These are phyloP conservation scores for Alternaria sp. DNA, from an alignment of 2,329 filamentous ascomycete genomes.

Conservation along the genomic window DNA sequence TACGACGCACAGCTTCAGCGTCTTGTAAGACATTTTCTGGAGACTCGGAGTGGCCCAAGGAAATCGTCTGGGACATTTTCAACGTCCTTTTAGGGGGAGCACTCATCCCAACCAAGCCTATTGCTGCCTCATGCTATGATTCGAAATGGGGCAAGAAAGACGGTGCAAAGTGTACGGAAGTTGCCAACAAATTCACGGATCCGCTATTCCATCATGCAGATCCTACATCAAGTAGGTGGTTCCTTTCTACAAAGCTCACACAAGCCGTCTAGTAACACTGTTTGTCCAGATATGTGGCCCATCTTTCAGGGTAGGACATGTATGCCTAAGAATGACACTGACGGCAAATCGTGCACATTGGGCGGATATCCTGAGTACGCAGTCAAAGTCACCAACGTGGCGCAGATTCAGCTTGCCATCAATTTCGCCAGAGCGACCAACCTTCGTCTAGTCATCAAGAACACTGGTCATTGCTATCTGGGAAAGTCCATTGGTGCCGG, in stretches of 20 bases:
- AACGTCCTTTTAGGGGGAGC: slow-evolving; percentile 22
- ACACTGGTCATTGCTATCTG: slow-evolving; percentile 44
- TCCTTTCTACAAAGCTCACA: background rate
- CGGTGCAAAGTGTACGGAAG: slow-evolving; percentile 13
- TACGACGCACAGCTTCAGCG: background rate
- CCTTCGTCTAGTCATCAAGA: slow-evolving; percentile 42
- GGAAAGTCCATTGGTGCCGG: slow-evolving; percentile 38
- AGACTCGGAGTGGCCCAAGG: slow-evolving; percentile 24
- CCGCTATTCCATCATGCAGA: slow-evolving; percentile 41
- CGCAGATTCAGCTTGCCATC: slow-evolving; percentile 39
- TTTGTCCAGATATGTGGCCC: slow-evolving; percentile 27
- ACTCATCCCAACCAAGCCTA: slow-evolving; percentile 27
- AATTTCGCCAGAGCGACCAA: slow-evolving; percentile 41
- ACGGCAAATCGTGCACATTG: slow-evolving; percentile 33
- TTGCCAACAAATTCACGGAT: slow-evolving; percentile 20
- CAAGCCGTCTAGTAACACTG: background rate
- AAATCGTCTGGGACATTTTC: slow-evolving; percentile 23
- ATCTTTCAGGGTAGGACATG: slow-evolving; percentile 43
- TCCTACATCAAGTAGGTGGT: slow-evolving; percentile 12
- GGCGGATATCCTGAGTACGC: slow-evolving; percentile 42
- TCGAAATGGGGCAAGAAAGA: slow-evolving; percentile 21
- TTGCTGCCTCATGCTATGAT: slow-evolving; percentile 30
- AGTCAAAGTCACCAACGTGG: slow-evolving; percentile 33
- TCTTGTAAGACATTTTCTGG: slow-evolving; percentile 30
- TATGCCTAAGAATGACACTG: slow-evolving; percentile 30